Percentiles rank a stretch among this genome's conserved stretches.
Evolutionary conservation across 495 filamentous ascomycete species (phyloP).

Genomic region (Talaromyces wortmannii): DNA sequence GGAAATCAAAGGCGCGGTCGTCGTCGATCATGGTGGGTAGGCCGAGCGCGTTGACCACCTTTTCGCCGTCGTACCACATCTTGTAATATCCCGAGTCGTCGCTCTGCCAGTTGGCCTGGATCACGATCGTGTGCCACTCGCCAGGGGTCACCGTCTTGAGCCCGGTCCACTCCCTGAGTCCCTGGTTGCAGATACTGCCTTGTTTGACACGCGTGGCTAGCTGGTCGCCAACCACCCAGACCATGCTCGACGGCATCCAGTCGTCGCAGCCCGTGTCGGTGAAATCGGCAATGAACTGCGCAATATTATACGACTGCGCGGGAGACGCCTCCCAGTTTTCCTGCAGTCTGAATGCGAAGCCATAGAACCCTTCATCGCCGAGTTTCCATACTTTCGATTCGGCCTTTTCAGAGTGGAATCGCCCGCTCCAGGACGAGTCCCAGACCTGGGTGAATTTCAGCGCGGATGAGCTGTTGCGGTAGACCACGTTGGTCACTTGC

Average conservation of each 20-base stretch:
- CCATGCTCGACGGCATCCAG: constrained; percentile 48
- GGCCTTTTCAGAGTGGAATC: constrained; percentile 50
- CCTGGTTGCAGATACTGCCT: constrained; percentile 34
- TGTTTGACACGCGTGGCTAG: constrained; percentile 40
- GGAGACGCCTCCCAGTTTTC: constrained; percentile 41
- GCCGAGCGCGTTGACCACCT: constrained; percentile 34
- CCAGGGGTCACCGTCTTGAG: constrained; percentile 34
- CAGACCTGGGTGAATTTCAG: constrained; percentile 49
- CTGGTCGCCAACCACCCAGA: constrained; percentile 41
- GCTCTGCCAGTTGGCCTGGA: constrained; percentile 42
- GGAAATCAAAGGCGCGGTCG: constrained; percentile 40
- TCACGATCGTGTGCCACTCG: constrained; percentile 41
- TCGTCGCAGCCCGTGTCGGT: constrained; percentile 38
- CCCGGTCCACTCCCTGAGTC: constrained; percentile 19
- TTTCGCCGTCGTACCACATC: constrained; percentile 43
- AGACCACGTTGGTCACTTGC: constrained; percentile 38
- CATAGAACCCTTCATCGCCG: constrained; percentile 47
- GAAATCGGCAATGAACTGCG: constrained; percentile 52
- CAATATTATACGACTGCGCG: constrained; percentile 44
- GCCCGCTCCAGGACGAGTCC: constrained; percentile 35
- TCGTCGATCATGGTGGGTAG: constrained; percentile 41
- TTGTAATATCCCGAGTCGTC: constrained; percentile 41
- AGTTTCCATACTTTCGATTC: constrained; percentile 39
- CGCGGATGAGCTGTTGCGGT: constrained; percentile 30
- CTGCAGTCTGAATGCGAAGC: constrained; percentile 46